A percentile compares a stretch with the other conserved stretches of the same genome.
Evolutionary conservation across 202 grass and related monocot species (phyloP).

Genomic region (Schoenoplectus triqueter): DNA sequence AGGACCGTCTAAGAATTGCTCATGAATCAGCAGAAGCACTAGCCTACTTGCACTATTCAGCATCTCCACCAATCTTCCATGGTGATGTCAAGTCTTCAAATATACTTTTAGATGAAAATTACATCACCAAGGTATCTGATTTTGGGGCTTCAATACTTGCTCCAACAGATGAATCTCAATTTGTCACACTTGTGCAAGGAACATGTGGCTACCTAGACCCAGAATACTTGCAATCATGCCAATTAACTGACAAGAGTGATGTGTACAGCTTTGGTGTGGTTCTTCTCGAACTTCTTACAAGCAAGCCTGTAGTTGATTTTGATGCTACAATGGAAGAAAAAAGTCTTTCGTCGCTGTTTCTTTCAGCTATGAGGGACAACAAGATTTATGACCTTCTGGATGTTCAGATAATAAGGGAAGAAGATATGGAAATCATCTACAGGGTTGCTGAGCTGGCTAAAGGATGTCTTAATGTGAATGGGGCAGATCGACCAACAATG

Average conservation of each 20-base stretch:
- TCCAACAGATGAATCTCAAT: background rate
- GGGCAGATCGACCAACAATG: slow-evolving; percentile 36
- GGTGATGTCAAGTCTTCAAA: background rate
- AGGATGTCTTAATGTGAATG: slow-evolving; percentile 19
- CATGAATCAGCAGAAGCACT: background rate
- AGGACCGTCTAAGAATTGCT: slow-evolving; percentile 41
- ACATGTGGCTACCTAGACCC: background rate
- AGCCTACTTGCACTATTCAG: slow-evolving; percentile 40
- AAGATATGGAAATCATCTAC: slow-evolving; percentile 5
- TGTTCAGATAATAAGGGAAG: slow-evolving; percentile 21
- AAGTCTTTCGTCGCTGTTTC: slow-evolving; percentile 35
- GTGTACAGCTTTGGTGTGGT: background rate
- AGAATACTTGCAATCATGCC: background rate
- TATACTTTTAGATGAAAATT: background rate
- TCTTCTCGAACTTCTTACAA: background rate
- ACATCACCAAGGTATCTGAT: background rate
- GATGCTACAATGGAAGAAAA: background rate
- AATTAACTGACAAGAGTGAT: background rate
- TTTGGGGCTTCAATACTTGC: background rate
- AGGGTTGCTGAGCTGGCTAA: slow-evolving; percentile 18
- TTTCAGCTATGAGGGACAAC: slow-evolving; percentile 31
- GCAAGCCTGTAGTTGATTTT: background rate
- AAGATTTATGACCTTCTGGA: slow-evolving; percentile 16
- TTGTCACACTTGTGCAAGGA: background rate
- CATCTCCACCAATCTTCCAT: slow-evolving; percentile 44